phyloP scores from a whole-genome alignment of 257 asterid genomes.

The Scutellaria minor region DNA sequence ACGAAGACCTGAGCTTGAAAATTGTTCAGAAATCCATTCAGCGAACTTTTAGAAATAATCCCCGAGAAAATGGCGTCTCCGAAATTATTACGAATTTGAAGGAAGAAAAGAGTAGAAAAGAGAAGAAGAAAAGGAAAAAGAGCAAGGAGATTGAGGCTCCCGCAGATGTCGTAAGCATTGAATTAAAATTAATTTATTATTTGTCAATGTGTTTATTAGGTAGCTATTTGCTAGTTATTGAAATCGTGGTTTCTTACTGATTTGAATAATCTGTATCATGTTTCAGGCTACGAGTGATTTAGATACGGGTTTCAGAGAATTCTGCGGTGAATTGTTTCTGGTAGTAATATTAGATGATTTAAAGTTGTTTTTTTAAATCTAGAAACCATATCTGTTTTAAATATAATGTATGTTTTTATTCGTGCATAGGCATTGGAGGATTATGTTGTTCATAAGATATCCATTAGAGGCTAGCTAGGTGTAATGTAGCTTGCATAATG shows the following conservation, averaged over 20 bases:
- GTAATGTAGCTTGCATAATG: neutral
- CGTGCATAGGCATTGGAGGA: neutral
- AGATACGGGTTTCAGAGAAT: conserved; percentile 55
- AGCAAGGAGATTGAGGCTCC: conserved; percentile 41
- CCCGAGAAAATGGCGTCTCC: conserved; percentile 35
- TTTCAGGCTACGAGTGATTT: conserved; percentile 55
- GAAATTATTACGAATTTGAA: conserved; percentile 45
- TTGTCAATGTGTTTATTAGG: neutral
- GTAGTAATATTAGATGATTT: conserved; percentile 42
- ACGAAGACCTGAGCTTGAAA: conserved; percentile 79
- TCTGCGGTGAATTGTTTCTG: conserved; percentile 67
- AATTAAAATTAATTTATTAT: conserved; percentile 12
- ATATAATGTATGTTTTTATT: conserved; percentile 6
- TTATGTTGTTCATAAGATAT: neutral
- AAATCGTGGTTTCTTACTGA: neutral
- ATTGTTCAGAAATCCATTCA: conserved; percentile 63
- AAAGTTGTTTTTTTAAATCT: conserved; percentile 5
- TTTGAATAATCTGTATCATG: conserved; percentile 1
- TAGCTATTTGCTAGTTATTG: conserved; percentile 11
- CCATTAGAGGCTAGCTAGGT: neutral
- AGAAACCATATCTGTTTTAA: neutral
- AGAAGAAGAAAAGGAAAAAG: conserved; percentile 53
- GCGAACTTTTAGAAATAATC: conserved; percentile 35
- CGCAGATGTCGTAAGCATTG: conserved; percentile 47
- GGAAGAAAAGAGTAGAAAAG: conserved; percentile 47